Evolutionary conservation across 257 asterid genomes (phyloP), one percentile per base, ranked within the genome.

Genomic region (Handroanthus guayacan): DNA sequence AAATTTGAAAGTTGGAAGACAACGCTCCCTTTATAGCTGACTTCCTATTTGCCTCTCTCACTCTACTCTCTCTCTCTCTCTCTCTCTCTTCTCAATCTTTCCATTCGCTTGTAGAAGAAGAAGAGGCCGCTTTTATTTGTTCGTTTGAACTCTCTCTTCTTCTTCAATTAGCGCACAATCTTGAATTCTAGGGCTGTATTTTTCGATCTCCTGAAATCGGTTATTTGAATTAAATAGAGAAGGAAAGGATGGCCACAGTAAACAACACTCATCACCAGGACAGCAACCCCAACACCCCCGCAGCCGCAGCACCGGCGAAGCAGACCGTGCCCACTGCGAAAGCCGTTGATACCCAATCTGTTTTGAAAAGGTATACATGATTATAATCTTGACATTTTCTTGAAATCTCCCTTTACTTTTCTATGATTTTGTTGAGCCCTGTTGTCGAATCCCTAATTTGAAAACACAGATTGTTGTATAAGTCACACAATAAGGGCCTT

Each of bases 231-330:
- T 37, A 6, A 39, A 10, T 2, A 25, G 73, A 44, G 52, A 65
- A 43, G 67, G 18, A 54, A 62, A 48, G 52, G 57, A 92, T 89
- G 95, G 90, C 97, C 1, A 50, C 94, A 41, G 76, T 84, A 18
- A 90, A 82, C 78, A 86, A 86, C 54, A 73, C 71, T 16, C 80
- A 36, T 83, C 85, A 76, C 78, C 90, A 88, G 55, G 93, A 87
- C 82, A 86, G 80, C 78, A 89, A 83, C 80, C 88, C 88, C 48
- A 92, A 85, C 84, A 84, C 90, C 52, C 83, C 88, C 9, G 79
- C 84, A 52, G 83, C 81, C 18, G 66, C 82, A 31, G 11, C 79
- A 48, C 69, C 84, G 31, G 70, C 80, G 0, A 86, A 86, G 77
- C 88, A 84, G 79, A 9, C 90, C 25, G 73, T 62, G 12, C 79